Percentiles rank a stretch among this genome's conserved stretches.
Conservation (phyloP, 495 filamentous ascomycete species). For the Penicillium roqueforti region DNA sequence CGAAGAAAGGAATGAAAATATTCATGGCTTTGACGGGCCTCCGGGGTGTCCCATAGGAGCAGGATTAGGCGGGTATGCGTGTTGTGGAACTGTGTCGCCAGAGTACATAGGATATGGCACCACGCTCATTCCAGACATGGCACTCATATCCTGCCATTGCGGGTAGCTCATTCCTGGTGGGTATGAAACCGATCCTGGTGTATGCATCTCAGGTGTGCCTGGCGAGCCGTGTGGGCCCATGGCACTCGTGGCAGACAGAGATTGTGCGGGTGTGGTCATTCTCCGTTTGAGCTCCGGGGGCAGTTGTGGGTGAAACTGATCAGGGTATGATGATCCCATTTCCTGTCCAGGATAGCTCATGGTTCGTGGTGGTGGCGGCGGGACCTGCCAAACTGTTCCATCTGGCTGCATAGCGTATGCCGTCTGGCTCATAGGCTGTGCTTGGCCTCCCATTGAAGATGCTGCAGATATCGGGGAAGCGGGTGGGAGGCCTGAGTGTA, state of each 20-base stretch:
- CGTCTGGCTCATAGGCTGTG: slow-evolving; percentile 29
- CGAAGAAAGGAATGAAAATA: background rate
- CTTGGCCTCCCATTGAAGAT: slow-evolving; percentile 34
- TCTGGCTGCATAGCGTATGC: slow-evolving; percentile 39
- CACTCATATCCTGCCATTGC: slow-evolving; percentile 38
- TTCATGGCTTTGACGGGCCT: slow-evolving; percentile 13
- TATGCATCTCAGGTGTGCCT: slow-evolving; percentile 28
- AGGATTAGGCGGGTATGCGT: slow-evolving; percentile 24
- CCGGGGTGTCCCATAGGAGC: slow-evolving; percentile 39
- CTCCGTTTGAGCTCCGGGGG: slow-evolving; percentile 39
- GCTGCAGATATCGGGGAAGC: slow-evolving; percentile 30
- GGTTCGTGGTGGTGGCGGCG: slow-evolving; percentile 30
- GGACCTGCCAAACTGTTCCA: slow-evolving; percentile 39
- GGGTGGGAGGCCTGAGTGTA: slow-evolving; percentile 25
- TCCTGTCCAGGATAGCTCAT: slow-evolving; percentile 42
- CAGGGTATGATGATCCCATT: slow-evolving; percentile 29
- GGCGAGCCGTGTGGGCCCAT: slow-evolving; percentile 28
- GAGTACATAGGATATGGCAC: slow-evolving; percentile 41
- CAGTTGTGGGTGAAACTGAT: slow-evolving; percentile 32
- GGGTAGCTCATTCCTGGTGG: slow-evolving; percentile 34
- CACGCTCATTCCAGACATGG: slow-evolving; percentile 32
- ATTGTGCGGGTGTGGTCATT: slow-evolving; percentile 42
- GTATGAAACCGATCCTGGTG: slow-evolving; percentile 33
- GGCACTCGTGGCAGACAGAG: slow-evolving; percentile 17
- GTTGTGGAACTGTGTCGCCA: slow-evolving; percentile 29